Conservation (phyloP, 352 stramenopile genomes). For the Globisporangium polare region DNA sequence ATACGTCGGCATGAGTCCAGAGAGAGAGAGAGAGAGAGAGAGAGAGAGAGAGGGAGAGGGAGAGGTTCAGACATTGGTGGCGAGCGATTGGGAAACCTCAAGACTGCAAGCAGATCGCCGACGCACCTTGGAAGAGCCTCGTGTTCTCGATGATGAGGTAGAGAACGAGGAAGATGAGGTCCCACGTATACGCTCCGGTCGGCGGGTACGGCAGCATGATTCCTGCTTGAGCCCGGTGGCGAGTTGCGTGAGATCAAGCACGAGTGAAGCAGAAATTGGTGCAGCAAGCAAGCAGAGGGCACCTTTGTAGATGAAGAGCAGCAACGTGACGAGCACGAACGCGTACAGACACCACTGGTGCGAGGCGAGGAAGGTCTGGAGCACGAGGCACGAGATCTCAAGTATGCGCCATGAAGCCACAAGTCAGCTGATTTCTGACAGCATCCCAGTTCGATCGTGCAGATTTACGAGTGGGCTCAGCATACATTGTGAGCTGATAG, state of each 20-base stretch:
- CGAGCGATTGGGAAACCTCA: not conserved
- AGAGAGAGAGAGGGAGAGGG: no score
- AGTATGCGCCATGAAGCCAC: not conserved
- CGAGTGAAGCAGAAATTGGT: not conserved
- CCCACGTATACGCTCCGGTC: slow-evolving; percentile 46
- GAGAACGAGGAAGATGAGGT: slow-evolving; percentile 57
- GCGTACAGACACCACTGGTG: slow-evolving; percentile 65
- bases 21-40: no score
- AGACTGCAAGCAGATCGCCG: not conserved
- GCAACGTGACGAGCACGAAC: slow-evolving; percentile 47
- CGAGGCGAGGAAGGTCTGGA: slow-evolving; percentile 69
- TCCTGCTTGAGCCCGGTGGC: slow-evolving; percentile 28
- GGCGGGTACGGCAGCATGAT: slow-evolving; percentile 45
- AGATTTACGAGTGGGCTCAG: not conserved
- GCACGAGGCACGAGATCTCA: slow-evolving; percentile 46
- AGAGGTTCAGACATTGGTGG: no score
- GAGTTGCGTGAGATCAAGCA: not conserved
- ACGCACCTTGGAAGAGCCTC: slow-evolving; percentile 63
- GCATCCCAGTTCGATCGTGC: not conserved
- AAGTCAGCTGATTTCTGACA: not conserved
- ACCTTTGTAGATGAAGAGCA: slow-evolving; percentile 77
- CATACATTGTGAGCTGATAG: slow-evolving; percentile 11
- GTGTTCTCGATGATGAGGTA: slow-evolving; percentile 56
- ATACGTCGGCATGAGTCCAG: no score
- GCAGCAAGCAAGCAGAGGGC: slow-evolving; percentile 1